phyloP scores from a whole-genome alignment of 2,329 filamentous ascomycete species.

The Dichotomopilus funicola region DNA sequence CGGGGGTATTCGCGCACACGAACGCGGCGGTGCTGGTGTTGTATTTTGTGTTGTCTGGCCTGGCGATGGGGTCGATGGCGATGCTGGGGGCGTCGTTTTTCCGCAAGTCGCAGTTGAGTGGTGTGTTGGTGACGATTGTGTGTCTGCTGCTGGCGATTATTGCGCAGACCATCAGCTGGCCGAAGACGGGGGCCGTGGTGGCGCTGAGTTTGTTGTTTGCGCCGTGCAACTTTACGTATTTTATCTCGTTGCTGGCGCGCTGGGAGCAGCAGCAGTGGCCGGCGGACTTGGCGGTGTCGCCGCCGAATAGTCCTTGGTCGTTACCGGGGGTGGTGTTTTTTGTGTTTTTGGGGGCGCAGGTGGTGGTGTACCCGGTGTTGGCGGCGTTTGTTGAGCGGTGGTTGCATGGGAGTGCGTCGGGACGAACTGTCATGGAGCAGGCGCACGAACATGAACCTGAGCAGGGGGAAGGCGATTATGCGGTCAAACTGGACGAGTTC shows the following conservation, averaged over 20 bases:
- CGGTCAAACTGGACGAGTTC: constrained; percentile 66
- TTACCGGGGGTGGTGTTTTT: constrained; percentile 71
- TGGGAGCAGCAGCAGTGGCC: constrained; percentile 59
- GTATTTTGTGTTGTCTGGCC: constrained; percentile 68
- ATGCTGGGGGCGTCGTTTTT: constrained; percentile 80
- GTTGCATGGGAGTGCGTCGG: constrained; percentile 68
- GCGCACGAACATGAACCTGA: constrained; percentile 26
- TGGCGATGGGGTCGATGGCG: constrained; percentile 72
- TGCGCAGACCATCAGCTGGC: constrained; percentile 64
- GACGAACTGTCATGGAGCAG: constrained; percentile 48
- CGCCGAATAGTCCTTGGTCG: constrained; percentile 60
- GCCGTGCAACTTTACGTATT: constrained; percentile 82
- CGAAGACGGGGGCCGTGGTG: constrained; percentile 57
- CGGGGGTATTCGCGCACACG: constrained; percentile 59
- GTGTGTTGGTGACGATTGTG: constrained; percentile 68
- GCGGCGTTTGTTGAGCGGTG: constrained; percentile 67
- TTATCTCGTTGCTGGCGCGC: constrained; percentile 67
- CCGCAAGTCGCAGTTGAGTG: constrained; percentile 78
- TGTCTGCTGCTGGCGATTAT: constrained; percentile 73
- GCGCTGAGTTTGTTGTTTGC: constrained; percentile 72
- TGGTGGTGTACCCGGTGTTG: constrained; percentile 67
- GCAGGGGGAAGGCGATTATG: constrained; percentile 32
- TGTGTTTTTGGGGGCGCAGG: constrained; percentile 71
- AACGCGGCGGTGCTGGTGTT: constrained; percentile 61
- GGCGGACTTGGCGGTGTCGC: constrained; percentile 54